phyloP scores from a whole-genome alignment of 2,329 filamentous ascomycete species.

The Pyricularia sp. region DNA sequence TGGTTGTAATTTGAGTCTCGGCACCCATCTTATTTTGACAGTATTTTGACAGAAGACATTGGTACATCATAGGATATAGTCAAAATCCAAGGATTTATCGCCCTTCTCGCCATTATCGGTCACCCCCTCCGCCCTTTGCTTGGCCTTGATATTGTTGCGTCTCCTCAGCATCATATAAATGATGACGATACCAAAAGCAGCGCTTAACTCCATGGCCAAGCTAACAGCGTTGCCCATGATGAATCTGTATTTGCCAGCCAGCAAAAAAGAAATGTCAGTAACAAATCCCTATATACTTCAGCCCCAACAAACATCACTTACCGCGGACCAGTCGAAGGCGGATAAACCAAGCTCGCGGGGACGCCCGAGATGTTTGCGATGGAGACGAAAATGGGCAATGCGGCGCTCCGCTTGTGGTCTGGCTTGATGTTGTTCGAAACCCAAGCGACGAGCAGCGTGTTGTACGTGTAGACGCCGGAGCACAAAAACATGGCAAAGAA shows the following conservation, averaged over 20 bases:
- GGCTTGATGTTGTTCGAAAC: conserved; percentile 10
- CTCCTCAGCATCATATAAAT: conserved; percentile 4
- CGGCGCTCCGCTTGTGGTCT: conserved; percentile 12
- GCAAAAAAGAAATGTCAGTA: not conserved
- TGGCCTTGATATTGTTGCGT: conserved; percentile 3
- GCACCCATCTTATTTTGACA: not conserved
- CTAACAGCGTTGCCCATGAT: conserved; percentile 5
- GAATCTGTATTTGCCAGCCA: not conserved
- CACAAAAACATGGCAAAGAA: conserved; percentile 12
- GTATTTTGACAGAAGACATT: not conserved
- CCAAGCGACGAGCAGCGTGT: conserved; percentile 12
- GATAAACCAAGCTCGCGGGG: conserved; percentile 3
- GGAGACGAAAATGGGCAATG: conserved; percentile 7
- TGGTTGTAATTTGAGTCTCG: not conserved
- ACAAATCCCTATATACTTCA: too few species aligned
- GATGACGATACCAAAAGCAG: not conserved
- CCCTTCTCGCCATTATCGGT: conserved; percentile 2
- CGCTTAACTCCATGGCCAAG: conserved; percentile 1
- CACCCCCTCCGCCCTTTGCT: not conserved
- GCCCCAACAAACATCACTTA: too few species aligned
- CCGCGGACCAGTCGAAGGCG: not conserved
- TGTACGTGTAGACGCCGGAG: conserved; percentile 12
- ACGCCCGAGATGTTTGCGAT: conserved; percentile 5
- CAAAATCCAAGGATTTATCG: conserved; percentile 4
- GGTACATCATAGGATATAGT: conserved; percentile 2